phyloP scores from a whole-genome alignment of 495 filamentous ascomycete genomes.

The Astrothelium subdiscretum region DNA sequence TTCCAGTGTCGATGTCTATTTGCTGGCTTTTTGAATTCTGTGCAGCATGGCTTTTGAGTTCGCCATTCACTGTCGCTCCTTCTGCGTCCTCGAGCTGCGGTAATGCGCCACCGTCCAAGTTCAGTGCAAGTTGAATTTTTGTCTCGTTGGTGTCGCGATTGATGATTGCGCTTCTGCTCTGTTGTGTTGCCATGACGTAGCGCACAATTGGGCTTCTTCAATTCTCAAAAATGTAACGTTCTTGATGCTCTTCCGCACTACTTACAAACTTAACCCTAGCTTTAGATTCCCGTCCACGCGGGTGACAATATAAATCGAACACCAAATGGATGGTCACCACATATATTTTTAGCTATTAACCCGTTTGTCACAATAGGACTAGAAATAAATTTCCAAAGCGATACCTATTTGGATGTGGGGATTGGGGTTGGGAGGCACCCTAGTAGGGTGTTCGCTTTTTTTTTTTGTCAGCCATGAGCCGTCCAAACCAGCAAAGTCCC shows the following conservation, averaged over 20 bases:
- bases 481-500: neutral
- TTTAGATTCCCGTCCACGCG: too few relatives aligned
- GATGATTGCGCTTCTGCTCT: slow-evolving; percentile 57
- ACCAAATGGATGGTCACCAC: too few relatives aligned
- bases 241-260: too few relatives aligned
- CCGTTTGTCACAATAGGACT: too few relatives aligned
- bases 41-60: slow-evolving; percentile 55
- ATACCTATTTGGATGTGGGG: too few relatives aligned
- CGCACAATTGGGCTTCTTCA: neutral
- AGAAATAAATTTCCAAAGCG: too few relatives aligned
- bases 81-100: slow-evolving; percentile 43
- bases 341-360: too few relatives aligned
- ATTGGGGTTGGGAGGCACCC: too few relatives aligned
- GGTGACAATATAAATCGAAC: too few relatives aligned
- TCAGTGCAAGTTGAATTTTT: slow-evolving; percentile 83
- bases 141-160: slow-evolving; percentile 92
- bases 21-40: slow-evolving; percentile 71
- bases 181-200: slow-evolving; percentile 7
- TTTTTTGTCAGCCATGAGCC: neutral
- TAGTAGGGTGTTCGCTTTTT: too few relatives aligned
- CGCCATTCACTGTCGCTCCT: slow-evolving; percentile 28
- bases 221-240: too few relatives aligned
- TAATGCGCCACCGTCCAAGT: slow-evolving; percentile 72
- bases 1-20: slow-evolving; percentile 82
- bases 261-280: too few relatives aligned